Base-by-base conservation (phyloP, 192 early-diverging fungal genomes). In the Gamsiella multidivaricata region DNA sequence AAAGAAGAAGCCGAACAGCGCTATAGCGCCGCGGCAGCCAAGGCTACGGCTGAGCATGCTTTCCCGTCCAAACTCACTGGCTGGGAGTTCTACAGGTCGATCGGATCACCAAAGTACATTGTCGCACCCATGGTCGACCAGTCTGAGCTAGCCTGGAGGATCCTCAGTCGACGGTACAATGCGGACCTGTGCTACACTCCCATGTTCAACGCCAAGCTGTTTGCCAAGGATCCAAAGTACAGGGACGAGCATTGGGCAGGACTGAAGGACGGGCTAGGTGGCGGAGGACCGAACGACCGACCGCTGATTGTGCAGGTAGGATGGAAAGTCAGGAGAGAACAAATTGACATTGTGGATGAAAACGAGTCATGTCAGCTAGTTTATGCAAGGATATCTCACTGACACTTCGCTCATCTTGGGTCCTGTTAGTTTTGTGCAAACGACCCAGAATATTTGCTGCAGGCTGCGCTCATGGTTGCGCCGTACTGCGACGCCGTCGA, bases 91-190 rank as follows among this genome's bases (percentile, higher is more conserved):
- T 97, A 87, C 82, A 80, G 87, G 50, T 78, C 86, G 11, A 85
- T 98, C 31, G 80, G 85, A 42, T 90, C 87, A 37, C 94, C 96
- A 20, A 87, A 88, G 56, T 83, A 88, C 70, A 85, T 98, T 42
- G 92, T 97, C 5, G 97, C 94, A 0, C 97, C 97, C 1, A 98
- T 98, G 97, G 97, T 98, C 15, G 96, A 97, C 68, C 95, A 97
- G 79, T 95, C 94, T 0, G 97, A 99, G 59, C 85, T 94, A 20
- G 92, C 98, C 1, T 99, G 97, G 97, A 85, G 98, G 29, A 86
- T 97, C 9, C 91, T 99, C 29, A 93, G 91, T 7, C 85, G 93
- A 34, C 89, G 93, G 11, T 94, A 98, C 71, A 89, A 86, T 34
- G 93, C 95, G 3, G 82, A 97, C 1, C 83, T 98, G 3, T 97